Evolutionary conservation across 805 yeast genomes (phyloP).

Genomic region (Candida ortonii): DNA sequence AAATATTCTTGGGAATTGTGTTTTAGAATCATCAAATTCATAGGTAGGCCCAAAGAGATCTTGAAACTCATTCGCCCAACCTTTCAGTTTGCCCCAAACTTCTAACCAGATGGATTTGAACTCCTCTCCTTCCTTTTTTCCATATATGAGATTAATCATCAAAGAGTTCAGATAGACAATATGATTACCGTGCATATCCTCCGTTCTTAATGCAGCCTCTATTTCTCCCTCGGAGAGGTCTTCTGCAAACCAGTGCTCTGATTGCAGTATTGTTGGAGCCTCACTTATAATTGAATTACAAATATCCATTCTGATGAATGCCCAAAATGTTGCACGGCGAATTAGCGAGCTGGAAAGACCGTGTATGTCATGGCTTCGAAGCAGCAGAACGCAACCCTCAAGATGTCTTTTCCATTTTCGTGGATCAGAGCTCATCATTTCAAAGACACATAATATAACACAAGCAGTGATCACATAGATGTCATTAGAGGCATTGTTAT

Average conservation of each 20-base stretch:
- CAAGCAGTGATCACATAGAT: slow-evolving; percentile 35
- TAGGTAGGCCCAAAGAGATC: slow-evolving; percentile 34
- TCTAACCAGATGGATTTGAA: slow-evolving; percentile 37
- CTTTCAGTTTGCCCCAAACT: slow-evolving; percentile 36
- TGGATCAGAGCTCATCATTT: slow-evolving; percentile 43
- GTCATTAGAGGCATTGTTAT: slow-evolving; percentile 14
- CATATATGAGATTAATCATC: slow-evolving; percentile 34
- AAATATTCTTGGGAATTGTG: slow-evolving; percentile 38
- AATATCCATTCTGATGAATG: slow-evolving; percentile 42
- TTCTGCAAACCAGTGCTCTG: slow-evolving; percentile 36
- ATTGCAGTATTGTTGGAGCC: slow-evolving; percentile 34
- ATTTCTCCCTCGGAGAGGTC: slow-evolving; percentile 23
- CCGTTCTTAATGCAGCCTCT: slow-evolving; percentile 18
- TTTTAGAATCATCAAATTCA: slow-evolving; percentile 27
- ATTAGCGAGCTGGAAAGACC: slow-evolving; percentile 33
- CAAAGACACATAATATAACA: slow-evolving; percentile 41
- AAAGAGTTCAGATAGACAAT: slow-evolving; percentile 37
- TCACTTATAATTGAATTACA: slow-evolving; percentile 40
- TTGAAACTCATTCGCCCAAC: slow-evolving; percentile 32
- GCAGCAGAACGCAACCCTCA: slow-evolving; percentile 40
- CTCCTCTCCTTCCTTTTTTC: slow-evolving; percentile 24
- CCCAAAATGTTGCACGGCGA: slow-evolving; percentile 41
- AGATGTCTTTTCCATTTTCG: slow-evolving; percentile 40
- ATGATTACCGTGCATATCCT: slow-evolving; percentile 37
- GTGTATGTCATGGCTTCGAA: slow-evolving; percentile 35